Base-by-base conservation (phyloP, 2,329 filamentous ascomycete genomes). In the Raffaelea arxii region DNA sequence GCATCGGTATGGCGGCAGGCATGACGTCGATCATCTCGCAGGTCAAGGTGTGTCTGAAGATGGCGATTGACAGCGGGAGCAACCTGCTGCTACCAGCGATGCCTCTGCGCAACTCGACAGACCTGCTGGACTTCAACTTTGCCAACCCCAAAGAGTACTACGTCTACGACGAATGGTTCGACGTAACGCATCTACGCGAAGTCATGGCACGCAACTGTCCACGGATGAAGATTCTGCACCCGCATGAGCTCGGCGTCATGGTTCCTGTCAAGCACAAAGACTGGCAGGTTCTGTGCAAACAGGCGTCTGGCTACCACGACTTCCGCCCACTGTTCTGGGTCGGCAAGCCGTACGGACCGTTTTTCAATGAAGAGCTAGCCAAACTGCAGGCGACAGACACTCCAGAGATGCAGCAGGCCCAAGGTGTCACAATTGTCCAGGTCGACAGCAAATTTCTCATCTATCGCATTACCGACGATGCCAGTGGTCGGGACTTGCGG, bases 31-130 rank as follows among this genome's bases (percentile, higher is more conserved):
- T 61, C 36, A 53, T 61, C 41, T 60, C 58, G 11, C 58, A 60
- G 42, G 45, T 61, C 19, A 61, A 59, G 49, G 55, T 58, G 32
- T 61, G 59, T 42, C 40, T 61, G n/a, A 60, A 61, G 47, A 59
- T 59, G 55, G 58, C 58, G 37, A 25, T 60, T 12, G 58, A 60
- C 10, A 47, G 58, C 4, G 58, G 58, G 5, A 48, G 51, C 2
- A 47, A 52, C 25, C 40, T 61, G 4, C 41, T 60, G 1, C 49
- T 61, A n/a, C 59, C 59, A 2, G 41, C 51, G 24, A 61, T 61
- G 54, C 59, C 57, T 16, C 48, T 59, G 10, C 53, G 58, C 18
- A 54, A 58, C 46, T 53, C 51, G 2, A 53, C 40, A 2, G 41
- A 60, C 39, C 45, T 60, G 35, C 36, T 46, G 27, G 47, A 58